A percentile compares a stretch with the other conserved stretches of the same genome.
Conservation (phyloP, 768 basidiomycete species). For the Rhizopogon vesiculosus region DNA sequence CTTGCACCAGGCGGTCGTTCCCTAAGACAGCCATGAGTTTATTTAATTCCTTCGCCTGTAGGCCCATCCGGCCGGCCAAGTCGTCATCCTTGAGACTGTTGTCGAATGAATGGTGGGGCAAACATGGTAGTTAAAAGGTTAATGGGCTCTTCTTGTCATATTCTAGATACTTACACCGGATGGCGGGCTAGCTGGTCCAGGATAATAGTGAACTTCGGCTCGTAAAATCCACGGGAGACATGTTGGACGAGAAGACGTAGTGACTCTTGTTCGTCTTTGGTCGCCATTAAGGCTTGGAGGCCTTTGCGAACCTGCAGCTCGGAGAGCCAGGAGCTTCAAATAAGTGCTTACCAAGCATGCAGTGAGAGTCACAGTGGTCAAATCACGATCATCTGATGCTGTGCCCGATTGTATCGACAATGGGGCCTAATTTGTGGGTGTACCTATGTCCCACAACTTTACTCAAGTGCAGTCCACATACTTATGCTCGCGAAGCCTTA, state of each 20-base stretch:
- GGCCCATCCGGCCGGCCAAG: slow-evolving; percentile 83
- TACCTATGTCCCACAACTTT: too few relatives aligned
- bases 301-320: not conserved
- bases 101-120: not conserved
- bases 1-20: slow-evolving; percentile 71
- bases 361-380: too few relatives aligned
- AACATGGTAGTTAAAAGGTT: slow-evolving; percentile 3
- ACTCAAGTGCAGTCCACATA: too few relatives aligned
- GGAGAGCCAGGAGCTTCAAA: not conserved
- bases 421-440: too few relatives aligned
- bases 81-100: slow-evolving; percentile 90
- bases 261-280: slow-evolving; percentile 76
- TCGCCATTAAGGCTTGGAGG: slow-evolving; percentile 39
- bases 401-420: too few relatives aligned
- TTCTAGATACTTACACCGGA: slow-evolving; percentile 78
- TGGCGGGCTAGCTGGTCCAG: slow-evolving; percentile 91
- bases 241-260: slow-evolving; percentile 88
- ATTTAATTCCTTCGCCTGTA: slow-evolving; percentile 86
- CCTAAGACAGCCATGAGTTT: slow-evolving; percentile 82
- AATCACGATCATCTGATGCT: too few relatives aligned
- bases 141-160: slow-evolving; percentile 21
- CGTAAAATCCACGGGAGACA: slow-evolving; percentile 93
- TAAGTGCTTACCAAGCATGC: not conserved
- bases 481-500: too few relatives aligned
- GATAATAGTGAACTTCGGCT: slow-evolving; percentile 85